phyloP scores from a whole-genome alignment of 208 protist genomes.

The Balamuthia mandrillaris region DNA sequence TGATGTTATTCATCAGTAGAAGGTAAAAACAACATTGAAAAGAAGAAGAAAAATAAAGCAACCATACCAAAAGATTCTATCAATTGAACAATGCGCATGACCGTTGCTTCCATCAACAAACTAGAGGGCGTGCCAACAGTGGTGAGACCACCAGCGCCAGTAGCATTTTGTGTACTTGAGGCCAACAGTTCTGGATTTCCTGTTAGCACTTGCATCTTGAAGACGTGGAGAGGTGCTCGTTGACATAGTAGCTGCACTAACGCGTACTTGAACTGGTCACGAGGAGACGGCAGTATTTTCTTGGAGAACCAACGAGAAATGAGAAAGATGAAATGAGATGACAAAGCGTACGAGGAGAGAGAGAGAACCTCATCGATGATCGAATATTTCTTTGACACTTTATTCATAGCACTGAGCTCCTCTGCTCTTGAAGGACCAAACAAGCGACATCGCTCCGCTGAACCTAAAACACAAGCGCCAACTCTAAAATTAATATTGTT shows the following conservation, averaged over 20 bases:
- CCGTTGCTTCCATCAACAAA: neutral
- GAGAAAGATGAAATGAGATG: too few species aligned
- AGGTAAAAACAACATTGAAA: neutral
- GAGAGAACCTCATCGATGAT: neutral
- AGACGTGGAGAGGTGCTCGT: too few species aligned
- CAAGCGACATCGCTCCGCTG: conserved; percentile 2
- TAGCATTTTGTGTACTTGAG: too few species aligned
- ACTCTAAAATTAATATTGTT: neutral
- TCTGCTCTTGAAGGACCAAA: neutral
- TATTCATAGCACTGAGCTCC: neutral
- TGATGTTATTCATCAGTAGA: neutral
- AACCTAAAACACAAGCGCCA: neutral
- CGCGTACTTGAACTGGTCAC: neutral
- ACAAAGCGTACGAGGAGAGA: neutral
- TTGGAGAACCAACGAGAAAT: too few species aligned
- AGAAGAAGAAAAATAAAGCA: too few species aligned
- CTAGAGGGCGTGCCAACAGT: neutral
- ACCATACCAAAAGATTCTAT: neutral
- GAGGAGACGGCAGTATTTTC: neutral
- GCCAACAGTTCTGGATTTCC: too few species aligned
- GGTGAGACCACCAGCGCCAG: too few species aligned
- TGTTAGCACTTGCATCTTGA: too few species aligned
- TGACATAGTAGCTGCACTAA: neutral
- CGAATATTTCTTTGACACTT: neutral
- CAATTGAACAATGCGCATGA: neutral